Percentiles rank a stretch among this genome's conserved stretches.
Evolutionary conservation across 805 yeast genomes (phyloP).

Genomic region (Komagataella kurtzmanii): DNA sequence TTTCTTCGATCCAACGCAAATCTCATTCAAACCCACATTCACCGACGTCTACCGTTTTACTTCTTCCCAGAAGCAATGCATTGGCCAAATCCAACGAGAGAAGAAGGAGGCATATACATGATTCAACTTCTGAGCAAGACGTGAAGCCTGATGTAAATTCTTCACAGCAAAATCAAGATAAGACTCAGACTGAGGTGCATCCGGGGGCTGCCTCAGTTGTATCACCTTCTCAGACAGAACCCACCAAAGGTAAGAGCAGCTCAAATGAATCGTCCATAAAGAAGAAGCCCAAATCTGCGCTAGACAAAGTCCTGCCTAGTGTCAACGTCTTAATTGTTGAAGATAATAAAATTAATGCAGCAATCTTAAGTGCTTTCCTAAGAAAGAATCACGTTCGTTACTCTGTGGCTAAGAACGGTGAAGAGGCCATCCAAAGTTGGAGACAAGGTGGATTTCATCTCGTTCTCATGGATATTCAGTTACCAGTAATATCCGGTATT

Average conservation of each 20-base stretch:
- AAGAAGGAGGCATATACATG: neutral
- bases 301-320: conserved; percentile 68
- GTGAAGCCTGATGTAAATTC: neutral
- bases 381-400: conserved; percentile 75
- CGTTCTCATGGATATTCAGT: conserved; percentile 92
- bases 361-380: conserved; percentile 79
- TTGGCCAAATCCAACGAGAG: neutral
- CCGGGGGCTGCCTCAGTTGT: neutral
- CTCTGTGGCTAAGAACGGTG: conserved; percentile 83
- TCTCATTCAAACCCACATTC: conserved; percentile 1
- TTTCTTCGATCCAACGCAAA: conserved; percentile 1
- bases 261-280: neutral
- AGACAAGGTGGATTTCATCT: conserved; percentile 87
- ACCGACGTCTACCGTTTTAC: conserved; percentile 1
- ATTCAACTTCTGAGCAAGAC: neutral
- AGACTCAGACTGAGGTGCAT: neutral
- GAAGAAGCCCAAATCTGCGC: conserved; percentile 18
- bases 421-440: conserved; percentile 93
- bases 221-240: neutral
- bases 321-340: conserved; percentile 89
- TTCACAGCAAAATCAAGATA: neutral
- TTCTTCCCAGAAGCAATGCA: neutral
- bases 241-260: neutral
- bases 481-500: conserved; percentile 92
- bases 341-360: conserved; percentile 89